Conservation (phyloP, 345 rosid genomes). For the Firmiana major region DNA sequence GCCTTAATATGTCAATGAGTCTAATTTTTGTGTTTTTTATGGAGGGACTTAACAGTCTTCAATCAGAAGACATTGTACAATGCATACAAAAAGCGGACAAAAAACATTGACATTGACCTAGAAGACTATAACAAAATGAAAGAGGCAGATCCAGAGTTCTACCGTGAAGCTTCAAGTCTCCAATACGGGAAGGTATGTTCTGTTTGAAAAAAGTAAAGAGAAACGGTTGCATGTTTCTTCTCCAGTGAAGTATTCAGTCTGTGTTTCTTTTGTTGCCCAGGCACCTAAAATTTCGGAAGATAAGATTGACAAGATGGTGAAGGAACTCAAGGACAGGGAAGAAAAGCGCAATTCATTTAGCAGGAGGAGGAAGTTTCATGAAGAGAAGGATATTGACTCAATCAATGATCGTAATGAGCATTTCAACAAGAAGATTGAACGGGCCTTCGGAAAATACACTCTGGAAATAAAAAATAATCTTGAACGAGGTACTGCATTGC, state of each 20-base stretch:
- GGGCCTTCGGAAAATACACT: slow-evolving; percentile 95
- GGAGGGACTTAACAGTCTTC: slow-evolving; percentile 46
- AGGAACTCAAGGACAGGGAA: slow-evolving; percentile 72
- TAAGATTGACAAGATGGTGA: slow-evolving; percentile 79
- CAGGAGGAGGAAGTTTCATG: slow-evolving; percentile 83
- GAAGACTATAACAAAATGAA: slow-evolving; percentile 92
- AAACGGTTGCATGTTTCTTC: not conserved
- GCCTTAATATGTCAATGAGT: not conserved
- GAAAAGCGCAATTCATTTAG: slow-evolving; percentile 78
- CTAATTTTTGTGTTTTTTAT: slow-evolving; percentile 18
- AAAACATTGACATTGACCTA: slow-evolving; percentile 65
- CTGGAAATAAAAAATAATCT: slow-evolving; percentile 95
- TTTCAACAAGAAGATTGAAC: slow-evolving; percentile 97
- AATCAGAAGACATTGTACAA: slow-evolving; percentile 85
- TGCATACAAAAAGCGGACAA: slow-evolving; percentile 85
- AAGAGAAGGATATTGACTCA: slow-evolving; percentile 93
- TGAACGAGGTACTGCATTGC: slow-evolving; percentile 97
- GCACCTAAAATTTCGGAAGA: slow-evolving; percentile 79
- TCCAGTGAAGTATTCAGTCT: not conserved
- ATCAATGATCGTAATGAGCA: slow-evolving; percentile 99
- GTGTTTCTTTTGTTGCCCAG: slow-evolving; percentile 33
- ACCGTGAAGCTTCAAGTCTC: slow-evolving; percentile 45
- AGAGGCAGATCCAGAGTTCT: slow-evolving; percentile 98
- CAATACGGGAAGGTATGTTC: slow-evolving; percentile 7
- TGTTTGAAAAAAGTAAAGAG: not conserved